Evolutionary conservation across 1,284 basidiomycete species (phyloP).

Genomic region (Schizopora paradoxa): DNA sequence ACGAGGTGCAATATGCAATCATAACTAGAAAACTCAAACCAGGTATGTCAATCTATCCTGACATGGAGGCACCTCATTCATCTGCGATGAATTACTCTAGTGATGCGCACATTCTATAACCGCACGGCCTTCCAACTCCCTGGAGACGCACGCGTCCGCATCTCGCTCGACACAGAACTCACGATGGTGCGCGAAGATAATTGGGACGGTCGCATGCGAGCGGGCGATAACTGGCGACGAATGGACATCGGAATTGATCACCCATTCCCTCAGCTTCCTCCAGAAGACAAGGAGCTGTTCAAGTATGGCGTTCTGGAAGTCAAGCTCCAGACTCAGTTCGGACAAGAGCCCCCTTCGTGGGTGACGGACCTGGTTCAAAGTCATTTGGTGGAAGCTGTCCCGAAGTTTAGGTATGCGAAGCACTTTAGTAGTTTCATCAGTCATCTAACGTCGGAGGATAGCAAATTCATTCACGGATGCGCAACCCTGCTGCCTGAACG

Average conservation of each 20-base stretch:
- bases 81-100: constrained; percentile 33
- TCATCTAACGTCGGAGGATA: constrained; percentile 26
- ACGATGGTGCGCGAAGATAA: constrained; percentile 95
- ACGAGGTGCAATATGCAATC: constrained; percentile 92
- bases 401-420: constrained; percentile 75
- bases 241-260: constrained; percentile 91
- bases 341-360: constrained; percentile 96
- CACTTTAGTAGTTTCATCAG: constrained; percentile 1
- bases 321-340: constrained; percentile 94
- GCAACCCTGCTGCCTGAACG: constrained; percentile 89
- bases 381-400: constrained; percentile 90
- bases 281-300: constrained; percentile 89
- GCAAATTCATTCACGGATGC: constrained; percentile 98
- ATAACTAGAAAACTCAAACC: constrained; percentile 81
- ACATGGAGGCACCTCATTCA: constrained; percentile 8
- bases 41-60: constrained; percentile 42
- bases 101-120: constrained; percentile 99
- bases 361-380: constrained; percentile 92
- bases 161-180: constrained; percentile 96
- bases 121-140: constrained; percentile 98
- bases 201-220: constrained; percentile 81
- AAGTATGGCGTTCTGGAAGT: constrained; percentile 95
- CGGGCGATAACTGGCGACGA: constrained; percentile 89
- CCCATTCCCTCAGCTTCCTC: constrained; percentile 77
- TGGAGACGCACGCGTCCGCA: constrained; percentile 95